Percentiles rank a stretch among this genome's conserved stretches.
phyloP scores from a whole-genome alignment of 768 basidiomycete genomes.

The Macrolepiota dolichaula region DNA sequence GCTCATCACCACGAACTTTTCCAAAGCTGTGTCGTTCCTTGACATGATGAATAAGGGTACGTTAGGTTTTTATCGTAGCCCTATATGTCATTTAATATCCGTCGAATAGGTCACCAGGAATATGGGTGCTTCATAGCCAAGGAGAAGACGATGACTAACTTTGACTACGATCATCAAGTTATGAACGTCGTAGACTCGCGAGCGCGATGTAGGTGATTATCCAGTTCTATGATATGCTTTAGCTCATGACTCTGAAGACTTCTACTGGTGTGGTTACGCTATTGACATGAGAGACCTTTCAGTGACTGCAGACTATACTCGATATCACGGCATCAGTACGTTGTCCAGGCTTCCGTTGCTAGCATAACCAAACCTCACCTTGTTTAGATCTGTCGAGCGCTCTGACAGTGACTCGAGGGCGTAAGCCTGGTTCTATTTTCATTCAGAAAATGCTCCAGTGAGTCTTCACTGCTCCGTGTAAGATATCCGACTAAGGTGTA shows the following conservation, averaged over 20 bases:
- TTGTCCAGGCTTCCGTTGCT: neutral
- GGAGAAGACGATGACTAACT: constrained; percentile 89
- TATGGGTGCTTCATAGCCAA: constrained; percentile 90
- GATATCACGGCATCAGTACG: constrained; percentile 62
- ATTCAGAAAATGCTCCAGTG: constrained; percentile 73
- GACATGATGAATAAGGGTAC: constrained; percentile 71
- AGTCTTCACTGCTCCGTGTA: constrained; percentile 18
- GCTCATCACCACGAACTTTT: constrained; percentile 67
- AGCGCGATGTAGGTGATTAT: constrained; percentile 22
- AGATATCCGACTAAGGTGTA: constrained; percentile 30
- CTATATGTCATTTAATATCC: neutral
- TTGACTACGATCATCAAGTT: constrained; percentile 57
- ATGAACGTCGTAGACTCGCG: constrained; percentile 51
- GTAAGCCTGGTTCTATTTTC: constrained; percentile 64
- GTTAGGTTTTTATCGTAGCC: neutral
- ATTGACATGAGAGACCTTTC: constrained; percentile 78
- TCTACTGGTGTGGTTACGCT: constrained; percentile 91
- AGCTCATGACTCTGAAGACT: constrained; percentile 48
- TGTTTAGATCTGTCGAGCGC: constrained; percentile 56
- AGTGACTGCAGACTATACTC: constrained; percentile 72
- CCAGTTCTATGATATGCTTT: neutral
- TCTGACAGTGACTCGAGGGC: constrained; percentile 66
- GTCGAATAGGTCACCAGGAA: constrained; percentile 72
- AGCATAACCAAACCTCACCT: neutral
- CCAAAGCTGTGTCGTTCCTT: constrained; percentile 67